phyloP scores from a whole-genome alignment of 441 rosid genomes.

The Erodium trifolium region DNA sequence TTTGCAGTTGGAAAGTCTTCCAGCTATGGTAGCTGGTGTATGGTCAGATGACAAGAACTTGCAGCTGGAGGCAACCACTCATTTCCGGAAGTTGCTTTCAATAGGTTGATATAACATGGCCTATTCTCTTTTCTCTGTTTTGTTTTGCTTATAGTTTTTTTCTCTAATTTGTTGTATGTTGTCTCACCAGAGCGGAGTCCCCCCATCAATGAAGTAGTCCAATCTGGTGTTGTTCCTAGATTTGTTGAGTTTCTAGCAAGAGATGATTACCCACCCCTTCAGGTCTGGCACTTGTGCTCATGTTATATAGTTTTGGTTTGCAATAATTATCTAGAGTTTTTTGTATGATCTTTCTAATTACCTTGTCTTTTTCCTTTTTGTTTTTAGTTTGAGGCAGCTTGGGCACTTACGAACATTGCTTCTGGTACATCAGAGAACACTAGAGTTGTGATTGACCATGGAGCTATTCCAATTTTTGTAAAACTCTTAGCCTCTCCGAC shows the following conservation, averaged over 20 bases:
- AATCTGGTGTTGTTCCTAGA: constrained; percentile 52
- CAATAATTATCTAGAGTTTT: too few relatives aligned
- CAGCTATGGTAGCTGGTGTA: constrained; percentile 36
- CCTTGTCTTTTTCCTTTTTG: neutral
- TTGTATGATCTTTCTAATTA: neutral
- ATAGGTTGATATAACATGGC: constrained; percentile 27
- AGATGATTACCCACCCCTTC: constrained; percentile 40
- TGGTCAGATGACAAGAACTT: constrained; percentile 31
- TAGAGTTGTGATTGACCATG: constrained; percentile 51
- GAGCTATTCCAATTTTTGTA: constrained; percentile 47
- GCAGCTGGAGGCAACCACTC: constrained; percentile 39
- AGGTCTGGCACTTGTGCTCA: constrained; percentile 22
- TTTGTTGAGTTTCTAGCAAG: constrained; percentile 41
- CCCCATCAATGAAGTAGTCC: constrained; percentile 42
- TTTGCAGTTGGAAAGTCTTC: constrained; percentile 41
- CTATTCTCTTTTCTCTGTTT: constrained; percentile 5
- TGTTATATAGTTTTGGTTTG: neutral
- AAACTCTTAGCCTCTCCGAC: constrained; percentile 33
- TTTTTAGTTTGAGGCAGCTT: constrained; percentile 52
- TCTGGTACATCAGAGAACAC: constrained; percentile 59
- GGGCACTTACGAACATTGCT: constrained; percentile 58
- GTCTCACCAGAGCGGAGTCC: constrained; percentile 36
- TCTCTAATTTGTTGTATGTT: neutral
- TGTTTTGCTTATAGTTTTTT: neutral
- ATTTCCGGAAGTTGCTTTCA: constrained; percentile 43